Conservation (phyloP, 1,284 basidiomycete species). For the Fomitopsis schrenkii region DNA sequence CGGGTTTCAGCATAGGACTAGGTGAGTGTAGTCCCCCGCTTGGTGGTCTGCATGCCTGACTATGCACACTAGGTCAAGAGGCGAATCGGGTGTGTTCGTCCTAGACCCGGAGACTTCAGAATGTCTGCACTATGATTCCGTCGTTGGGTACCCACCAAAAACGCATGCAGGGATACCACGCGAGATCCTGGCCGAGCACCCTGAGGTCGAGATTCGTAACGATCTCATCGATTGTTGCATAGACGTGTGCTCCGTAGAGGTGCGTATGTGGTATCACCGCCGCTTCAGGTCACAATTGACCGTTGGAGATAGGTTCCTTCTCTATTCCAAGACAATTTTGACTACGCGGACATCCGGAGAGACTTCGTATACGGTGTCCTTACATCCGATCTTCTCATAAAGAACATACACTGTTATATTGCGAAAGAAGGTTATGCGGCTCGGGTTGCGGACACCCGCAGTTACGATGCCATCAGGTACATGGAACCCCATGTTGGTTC, state of each 20-base stretch:
- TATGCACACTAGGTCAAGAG: conserved; percentile 46
- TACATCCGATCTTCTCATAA: conserved; percentile 93
- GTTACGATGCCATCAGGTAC: conserved; percentile 84
- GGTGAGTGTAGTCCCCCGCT: conserved; percentile 42
- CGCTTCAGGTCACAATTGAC: not conserved
- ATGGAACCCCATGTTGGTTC: not conserved
- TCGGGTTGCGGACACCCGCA: conserved; percentile 84
- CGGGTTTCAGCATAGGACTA: conserved; percentile 66
- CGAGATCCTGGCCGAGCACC: conserved; percentile 62
- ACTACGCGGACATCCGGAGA: conserved; percentile 87
- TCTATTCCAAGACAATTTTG: conserved; percentile 98
- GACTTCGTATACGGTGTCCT: conserved; percentile 98
- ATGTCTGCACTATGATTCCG: conserved; percentile 75
- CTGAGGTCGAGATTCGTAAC: conserved; percentile 79
- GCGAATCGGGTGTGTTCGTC: conserved; percentile 72
- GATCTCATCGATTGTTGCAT: conserved; percentile 88
- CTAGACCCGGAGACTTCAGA: conserved; percentile 72
- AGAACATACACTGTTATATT: conserved; percentile 90
- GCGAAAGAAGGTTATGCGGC: conserved; percentile 86
- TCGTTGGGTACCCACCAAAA: conserved; percentile 61
- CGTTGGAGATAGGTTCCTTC: conserved; percentile 71
- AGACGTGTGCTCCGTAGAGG: conserved; percentile 91
- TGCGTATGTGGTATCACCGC: conserved; percentile 20
- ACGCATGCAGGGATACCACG: conserved; percentile 60
- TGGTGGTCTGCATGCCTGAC: conserved; percentile 9